Conservation (phyloP, 2,329 filamentous ascomycete genomes). For the Lasiodiplodia sp. region DNA sequence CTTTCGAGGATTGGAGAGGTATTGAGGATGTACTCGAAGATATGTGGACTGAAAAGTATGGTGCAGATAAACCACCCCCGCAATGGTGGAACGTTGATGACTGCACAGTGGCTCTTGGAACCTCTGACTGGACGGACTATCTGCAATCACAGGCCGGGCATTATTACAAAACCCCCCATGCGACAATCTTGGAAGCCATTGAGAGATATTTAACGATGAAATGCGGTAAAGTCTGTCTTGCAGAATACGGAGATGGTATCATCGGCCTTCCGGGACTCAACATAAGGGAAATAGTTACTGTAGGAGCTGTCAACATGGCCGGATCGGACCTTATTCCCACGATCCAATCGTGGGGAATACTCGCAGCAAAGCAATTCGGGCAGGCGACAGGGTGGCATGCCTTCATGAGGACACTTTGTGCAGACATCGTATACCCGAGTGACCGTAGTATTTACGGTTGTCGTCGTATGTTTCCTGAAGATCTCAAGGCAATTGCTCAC, state of each 20-base stretch:
- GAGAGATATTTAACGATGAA: neutral
- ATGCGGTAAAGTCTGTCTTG: neutral
- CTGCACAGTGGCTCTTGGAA: neutral
- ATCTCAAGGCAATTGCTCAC: neutral
- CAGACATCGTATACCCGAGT: neutral
- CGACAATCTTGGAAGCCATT: neutral
- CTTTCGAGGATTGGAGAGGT: too few species aligned
- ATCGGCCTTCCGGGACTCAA: neutral
- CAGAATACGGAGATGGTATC: too few species aligned
- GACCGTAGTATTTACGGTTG: neutral
- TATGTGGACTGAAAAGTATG: neutral
- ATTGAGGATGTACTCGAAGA: neutral
- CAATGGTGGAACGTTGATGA: too few species aligned
- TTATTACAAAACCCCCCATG: too few species aligned
- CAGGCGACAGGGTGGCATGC: neutral
- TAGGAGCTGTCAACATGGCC: neutral
- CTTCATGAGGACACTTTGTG: neutral
- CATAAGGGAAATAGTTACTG: neutral
- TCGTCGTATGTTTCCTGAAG: neutral
- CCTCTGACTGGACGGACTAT: neutral
- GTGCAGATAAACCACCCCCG: neutral
- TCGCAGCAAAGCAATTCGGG: neutral
- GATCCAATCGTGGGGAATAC: neutral
- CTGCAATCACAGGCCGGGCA: neutral
- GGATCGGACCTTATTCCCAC: neutral